Base-by-base conservation (phyloP, 768 basidiomycete genomes). In the Termitomyces sp. region DNA sequence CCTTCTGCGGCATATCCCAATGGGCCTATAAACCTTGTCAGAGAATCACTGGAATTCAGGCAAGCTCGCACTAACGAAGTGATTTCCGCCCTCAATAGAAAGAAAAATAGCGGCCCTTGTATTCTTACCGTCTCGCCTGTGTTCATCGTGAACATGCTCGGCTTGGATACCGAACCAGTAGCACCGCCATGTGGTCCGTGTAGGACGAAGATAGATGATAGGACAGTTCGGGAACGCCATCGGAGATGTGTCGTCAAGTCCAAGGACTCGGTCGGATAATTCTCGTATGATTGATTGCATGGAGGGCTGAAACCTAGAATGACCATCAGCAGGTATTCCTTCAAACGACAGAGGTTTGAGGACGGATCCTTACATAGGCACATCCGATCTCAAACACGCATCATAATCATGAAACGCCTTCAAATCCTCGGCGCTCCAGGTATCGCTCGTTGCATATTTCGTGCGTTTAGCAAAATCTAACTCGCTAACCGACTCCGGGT, bases 11-110 rank as follows among this genome's bases (percentile, higher is more conserved):
- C 41, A 41, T 50, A 17, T 61, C 60, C 53, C 57, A 58, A 48
- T 61, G 60, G 12, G 57, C 53, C 60, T 61, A 38, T 27, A 19
- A 32, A 29, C n/a, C n/a, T n/a, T n/a, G n/a, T 10, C 8, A 38
- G n/a, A 8, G 3, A 9, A 8, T 19, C 9, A 42, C 11, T 19
- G 12, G 3, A 25, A 29, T 27, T 4, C 3, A 40, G 11, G 19
- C 12, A 47, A 53, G 4, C 27, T 34, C 8, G 7, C 19, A 64
- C 74, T 56, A 52, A 76, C 75, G 53, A 75, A 73, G 54, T 76
- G 74, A 59, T 76, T 75, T 4, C 62, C 69, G 7, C 62, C 60
- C 19, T 66, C 58, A 19, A 73, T 54, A 1, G 60, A 44, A 11
- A 68, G 16, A 50, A 72, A 71, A 9, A 57, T 35, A n/a, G 67